Conservation (phyloP, 2,329 filamentous ascomycete genomes). For the Lachnellula arida region DNA sequence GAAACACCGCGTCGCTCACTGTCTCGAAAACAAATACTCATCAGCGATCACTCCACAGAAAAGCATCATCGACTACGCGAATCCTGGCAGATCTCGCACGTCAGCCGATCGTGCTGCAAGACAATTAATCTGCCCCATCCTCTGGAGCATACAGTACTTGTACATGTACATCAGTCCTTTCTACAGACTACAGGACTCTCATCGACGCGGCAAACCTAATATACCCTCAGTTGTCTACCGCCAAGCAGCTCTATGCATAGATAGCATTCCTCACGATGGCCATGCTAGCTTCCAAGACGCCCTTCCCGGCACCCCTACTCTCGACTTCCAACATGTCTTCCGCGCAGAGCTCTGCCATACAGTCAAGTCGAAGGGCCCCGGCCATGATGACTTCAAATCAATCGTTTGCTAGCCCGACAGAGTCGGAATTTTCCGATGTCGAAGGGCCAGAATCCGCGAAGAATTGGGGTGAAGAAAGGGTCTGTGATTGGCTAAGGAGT, state of each 20-base stretch:
- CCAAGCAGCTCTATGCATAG: constrained; percentile 20
- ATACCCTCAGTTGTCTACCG: too few species aligned
- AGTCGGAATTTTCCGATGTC: constrained; percentile 85
- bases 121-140: neutral
- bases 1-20: constrained; percentile 14
- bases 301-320: constrained; percentile 56
- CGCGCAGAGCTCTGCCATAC: constrained; percentile 45
- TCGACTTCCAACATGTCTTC: constrained; percentile 42
- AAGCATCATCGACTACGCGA: constrained; percentile 5
- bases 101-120: constrained; percentile 3
- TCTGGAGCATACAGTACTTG: neutral
- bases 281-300: constrained; percentile 72
- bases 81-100: constrained; percentile 8
- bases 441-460: constrained; percentile 71
- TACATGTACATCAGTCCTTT: neutral
- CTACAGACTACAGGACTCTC: too few species aligned
- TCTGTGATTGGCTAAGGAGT: constrained; percentile 83
- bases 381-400: constrained; percentile 47
- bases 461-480: constrained; percentile 87
- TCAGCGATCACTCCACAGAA: constrained; percentile 9
- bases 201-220: too few species aligned
- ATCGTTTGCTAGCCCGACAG: constrained; percentile 71
- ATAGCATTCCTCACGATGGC: constrained; percentile 50
- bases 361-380: constrained; percentile 49
- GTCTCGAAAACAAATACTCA: constrained; percentile 1